phyloP scores from a whole-genome alignment of 805 yeast genomes.

The Blastobotrys attinorum region DNA sequence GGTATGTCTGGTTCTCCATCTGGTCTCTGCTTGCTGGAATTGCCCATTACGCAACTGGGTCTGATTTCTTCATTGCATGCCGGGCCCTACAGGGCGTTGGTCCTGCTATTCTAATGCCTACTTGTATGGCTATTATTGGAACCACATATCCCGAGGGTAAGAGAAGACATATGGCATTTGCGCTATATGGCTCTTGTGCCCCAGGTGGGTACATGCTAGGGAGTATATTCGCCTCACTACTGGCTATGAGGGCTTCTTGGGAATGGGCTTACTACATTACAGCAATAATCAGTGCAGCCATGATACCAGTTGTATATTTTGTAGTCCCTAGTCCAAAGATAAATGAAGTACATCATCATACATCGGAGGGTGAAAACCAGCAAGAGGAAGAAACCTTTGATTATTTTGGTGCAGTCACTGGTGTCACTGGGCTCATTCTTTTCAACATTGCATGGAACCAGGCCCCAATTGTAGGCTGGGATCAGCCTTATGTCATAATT shows the following conservation, averaged over 20 bases:
- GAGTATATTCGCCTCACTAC: conserved; percentile 42
- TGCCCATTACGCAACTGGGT: conserved; percentile 35
- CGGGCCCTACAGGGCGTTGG: conserved; percentile 63
- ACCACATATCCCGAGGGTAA: conserved; percentile 39
- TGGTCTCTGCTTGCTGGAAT: conserved; percentile 60
- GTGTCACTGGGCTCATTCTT: conserved; percentile 52
- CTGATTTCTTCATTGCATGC: conserved; percentile 28
- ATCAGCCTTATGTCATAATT: conserved; percentile 46
- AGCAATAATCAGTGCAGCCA: conserved; percentile 32
- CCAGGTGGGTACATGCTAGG: conserved; percentile 58
- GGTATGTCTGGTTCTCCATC: conserved; percentile 46
- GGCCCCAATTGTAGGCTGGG: conserved; percentile 69
- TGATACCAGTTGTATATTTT: conserved; percentile 30
- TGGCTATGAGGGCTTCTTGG: conserved; percentile 45
- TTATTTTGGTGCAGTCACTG: conserved; percentile 46
- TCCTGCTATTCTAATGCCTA: conserved; percentile 51
- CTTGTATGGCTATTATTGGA: conserved; percentile 46
- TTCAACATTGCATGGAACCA: conserved; percentile 69
- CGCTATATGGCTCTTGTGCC: conserved; percentile 51
- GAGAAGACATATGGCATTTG: conserved; percentile 47
- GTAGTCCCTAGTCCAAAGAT: conserved; percentile 31
- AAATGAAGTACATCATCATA: background rate
- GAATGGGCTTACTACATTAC: conserved; percentile 51
- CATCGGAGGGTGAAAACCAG: too few relatives aligned
- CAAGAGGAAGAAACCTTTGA: conserved; percentile 32